Conservation (phyloP, 495 filamentous ascomycete genomes). For the Tuber umbilicatum region DNA sequence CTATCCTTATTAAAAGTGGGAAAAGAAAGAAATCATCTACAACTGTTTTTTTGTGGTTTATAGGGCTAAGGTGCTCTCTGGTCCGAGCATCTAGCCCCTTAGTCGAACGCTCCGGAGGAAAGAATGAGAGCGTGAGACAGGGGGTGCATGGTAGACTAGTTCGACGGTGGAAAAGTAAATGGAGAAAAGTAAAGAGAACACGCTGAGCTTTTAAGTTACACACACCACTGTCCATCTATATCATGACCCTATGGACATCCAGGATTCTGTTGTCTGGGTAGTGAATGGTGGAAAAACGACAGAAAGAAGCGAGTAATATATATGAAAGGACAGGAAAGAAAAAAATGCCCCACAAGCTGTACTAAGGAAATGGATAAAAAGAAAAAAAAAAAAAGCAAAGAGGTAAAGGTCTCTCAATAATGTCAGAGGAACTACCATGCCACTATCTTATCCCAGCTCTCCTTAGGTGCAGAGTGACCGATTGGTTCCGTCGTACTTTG, state of each 20-base stretch:
- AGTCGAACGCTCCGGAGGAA: background rate
- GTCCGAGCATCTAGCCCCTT: background rate
- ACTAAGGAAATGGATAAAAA: constrained; percentile 18
- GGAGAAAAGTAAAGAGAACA: background rate
- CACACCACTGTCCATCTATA: constrained; percentile 1
- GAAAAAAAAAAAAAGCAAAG: constrained; percentile 9
- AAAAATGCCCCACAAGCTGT: constrained; percentile 18
- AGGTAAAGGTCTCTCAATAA: constrained; percentile 32
- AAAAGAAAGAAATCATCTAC: constrained; percentile 1
- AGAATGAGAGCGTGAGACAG: background rate
- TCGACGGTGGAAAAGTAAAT: background rate
- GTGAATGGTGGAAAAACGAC: background rate
- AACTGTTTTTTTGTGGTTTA: constrained; percentile 4
- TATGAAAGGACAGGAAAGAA: constrained; percentile 42
- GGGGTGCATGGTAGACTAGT: background rate
- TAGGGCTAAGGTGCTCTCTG: background rate
- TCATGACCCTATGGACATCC: background rate
- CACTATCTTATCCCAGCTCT: constrained; percentile 1
- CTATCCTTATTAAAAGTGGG: background rate
- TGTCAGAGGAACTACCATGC: constrained; percentile 17
- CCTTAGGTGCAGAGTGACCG: background rate
- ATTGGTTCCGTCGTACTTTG: background rate
- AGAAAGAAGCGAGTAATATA: constrained; percentile 3
- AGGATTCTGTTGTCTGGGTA: background rate
- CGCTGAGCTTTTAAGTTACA: constrained; percentile 5